A percentile compares a stretch with the other conserved stretches of the same genome.
Conservation (phyloP, 169 alveolate genomes). For the Miamiensis avidus region DNA sequence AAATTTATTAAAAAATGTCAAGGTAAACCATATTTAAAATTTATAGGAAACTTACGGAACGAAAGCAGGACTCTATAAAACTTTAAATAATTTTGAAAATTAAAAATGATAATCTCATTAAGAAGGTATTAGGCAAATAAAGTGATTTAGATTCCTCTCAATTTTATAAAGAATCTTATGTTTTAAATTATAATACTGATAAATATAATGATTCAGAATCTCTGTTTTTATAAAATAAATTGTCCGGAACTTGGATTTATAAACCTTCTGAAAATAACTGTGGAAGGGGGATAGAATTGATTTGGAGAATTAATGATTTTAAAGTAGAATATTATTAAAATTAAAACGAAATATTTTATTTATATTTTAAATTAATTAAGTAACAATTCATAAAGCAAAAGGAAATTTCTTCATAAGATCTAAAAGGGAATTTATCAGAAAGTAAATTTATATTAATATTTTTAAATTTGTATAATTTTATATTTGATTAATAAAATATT, state of each 20-base stretch:
- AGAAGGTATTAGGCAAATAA: not conserved
- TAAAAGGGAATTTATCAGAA: no score
- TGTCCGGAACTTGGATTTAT: not conserved
- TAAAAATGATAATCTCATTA: not conserved
- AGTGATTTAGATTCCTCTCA: not conserved
- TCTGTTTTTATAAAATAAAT: no score
- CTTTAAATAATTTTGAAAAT: not conserved
- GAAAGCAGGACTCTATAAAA: not conserved
- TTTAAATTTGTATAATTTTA: no score
- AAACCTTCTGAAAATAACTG: not conserved
- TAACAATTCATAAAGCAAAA: not conserved
- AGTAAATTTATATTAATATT: no score
- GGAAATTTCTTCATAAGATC: not conserved
- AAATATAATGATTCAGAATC: not conserved
- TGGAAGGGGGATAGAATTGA: not conserved
- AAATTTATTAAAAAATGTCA: no score
- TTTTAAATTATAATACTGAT: not conserved
- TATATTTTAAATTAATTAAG: not conserved
- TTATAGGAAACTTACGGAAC: not conserved
- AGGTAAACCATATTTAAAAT: not conserved
- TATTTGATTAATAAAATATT: no score
- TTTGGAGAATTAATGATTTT: no score
- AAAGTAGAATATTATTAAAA: not conserved
- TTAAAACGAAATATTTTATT: no score
- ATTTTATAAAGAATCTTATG: not conserved